These are phyloP conservation scores for Fusarium hostae DNA, from an alignment of 2,329 filamentous ascomycete species.

Conservation along the genomic window DNA sequence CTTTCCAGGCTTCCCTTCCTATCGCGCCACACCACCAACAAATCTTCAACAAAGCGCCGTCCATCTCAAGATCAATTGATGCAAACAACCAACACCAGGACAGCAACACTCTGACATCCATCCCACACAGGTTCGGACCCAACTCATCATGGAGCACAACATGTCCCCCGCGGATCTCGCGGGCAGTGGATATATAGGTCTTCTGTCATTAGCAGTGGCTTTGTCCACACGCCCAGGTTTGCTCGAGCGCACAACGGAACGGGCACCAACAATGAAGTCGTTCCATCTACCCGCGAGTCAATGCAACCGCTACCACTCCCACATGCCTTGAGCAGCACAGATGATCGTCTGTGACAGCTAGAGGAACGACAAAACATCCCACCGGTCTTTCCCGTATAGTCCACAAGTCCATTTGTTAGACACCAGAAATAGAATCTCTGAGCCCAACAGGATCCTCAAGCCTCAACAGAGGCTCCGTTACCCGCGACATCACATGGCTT, in stretches of 20 bases:
- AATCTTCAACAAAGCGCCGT: slow-evolving; percentile 22
- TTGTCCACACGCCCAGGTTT: neutral
- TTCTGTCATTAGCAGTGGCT: neutral
- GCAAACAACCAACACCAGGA: neutral
- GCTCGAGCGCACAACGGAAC: neutral
- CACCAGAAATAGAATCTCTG: slow-evolving; percentile 35
- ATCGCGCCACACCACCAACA: neutral
- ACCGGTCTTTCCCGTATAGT: slow-evolving; percentile 7
- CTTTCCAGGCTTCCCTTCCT: slow-evolving; percentile 29
- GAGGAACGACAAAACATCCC: slow-evolving; percentile 9
- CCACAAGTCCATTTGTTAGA: neutral
- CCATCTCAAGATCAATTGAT: slow-evolving; percentile 16
- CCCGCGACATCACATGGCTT: slow-evolving; percentile 6
- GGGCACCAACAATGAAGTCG: neutral
- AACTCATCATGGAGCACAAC: neutral
- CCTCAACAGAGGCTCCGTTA: slow-evolving; percentile 8
- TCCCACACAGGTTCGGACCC: neutral
- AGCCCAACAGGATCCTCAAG: slow-evolving; percentile 24
- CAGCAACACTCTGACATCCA: neutral
- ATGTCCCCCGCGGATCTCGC: neutral
- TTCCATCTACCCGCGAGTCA: neutral
- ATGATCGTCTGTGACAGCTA: slow-evolving; percentile 9
- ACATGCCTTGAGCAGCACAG: slow-evolving; percentile 14
- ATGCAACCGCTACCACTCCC: neutral
- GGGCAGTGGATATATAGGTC: neutral